Evolutionary conservation across 2,329 filamentous ascomycete genomes (phyloP).

Genomic region (Xylaria hypoxylon): DNA sequence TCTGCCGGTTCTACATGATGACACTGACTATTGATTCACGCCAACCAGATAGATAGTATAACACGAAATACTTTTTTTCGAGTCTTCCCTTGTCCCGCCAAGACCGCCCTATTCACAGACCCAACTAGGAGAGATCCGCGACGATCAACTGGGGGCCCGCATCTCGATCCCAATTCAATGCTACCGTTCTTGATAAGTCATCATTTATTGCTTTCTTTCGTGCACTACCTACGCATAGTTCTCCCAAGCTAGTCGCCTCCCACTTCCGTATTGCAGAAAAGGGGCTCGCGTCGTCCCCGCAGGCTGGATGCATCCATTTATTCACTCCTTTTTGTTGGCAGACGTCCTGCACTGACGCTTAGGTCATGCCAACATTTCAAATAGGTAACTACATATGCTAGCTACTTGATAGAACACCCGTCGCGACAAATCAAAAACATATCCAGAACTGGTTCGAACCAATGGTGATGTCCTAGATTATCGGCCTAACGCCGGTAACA

Average conservation of each 20-base stretch:
- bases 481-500: background rate
- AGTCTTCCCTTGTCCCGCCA: slow-evolving; percentile 23
- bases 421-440: background rate
- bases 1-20: slow-evolving; percentile 16
- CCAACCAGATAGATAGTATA: slow-evolving; percentile 15
- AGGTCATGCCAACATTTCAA: background rate
- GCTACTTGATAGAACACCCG: background rate
- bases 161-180: slow-evolving; percentile 30
- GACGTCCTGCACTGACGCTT: slow-evolving; percentile 4
- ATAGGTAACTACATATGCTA: background rate
- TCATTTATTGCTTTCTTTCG: slow-evolving; percentile 10
- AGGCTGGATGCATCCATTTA: slow-evolving; percentile 13
- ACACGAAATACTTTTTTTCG: slow-evolving; percentile 24
- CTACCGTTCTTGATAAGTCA: slow-evolving; percentile 25
- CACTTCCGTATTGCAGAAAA: slow-evolving; percentile 23
- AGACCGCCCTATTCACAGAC: slow-evolving; percentile 29
- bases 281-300: slow-evolving; percentile 27
- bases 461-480: background rate
- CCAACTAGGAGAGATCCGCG: slow-evolving; percentile 35
- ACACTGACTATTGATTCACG: slow-evolving; percentile 21
- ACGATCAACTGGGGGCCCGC: slow-evolving; percentile 33
- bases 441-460: background rate
- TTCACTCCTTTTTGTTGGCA: background rate
- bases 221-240: background rate
- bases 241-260: slow-evolving; percentile 16